Conservation (phyloP, 768 basidiomycete species). For the Tylopilus plumbeoviolaceoides region DNA sequence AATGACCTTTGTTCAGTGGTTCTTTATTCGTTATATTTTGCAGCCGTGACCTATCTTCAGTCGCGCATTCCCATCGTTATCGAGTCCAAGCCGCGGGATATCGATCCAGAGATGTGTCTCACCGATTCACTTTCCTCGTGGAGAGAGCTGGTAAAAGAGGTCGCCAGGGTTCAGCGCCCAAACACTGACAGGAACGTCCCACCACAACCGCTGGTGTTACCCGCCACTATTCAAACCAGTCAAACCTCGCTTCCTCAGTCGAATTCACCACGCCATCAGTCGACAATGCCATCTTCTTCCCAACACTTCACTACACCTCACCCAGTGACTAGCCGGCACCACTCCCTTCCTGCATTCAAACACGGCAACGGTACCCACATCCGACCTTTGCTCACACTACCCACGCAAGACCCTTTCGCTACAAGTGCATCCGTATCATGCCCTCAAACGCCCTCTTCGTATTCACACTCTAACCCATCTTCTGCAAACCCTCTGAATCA, state of each 20-base stretch:
- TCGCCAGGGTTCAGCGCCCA: neutral
- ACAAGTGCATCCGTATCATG: neutral
- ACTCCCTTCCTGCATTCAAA: constrained; percentile 22
- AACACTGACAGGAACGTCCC: neutral
- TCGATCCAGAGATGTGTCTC: constrained; percentile 21
- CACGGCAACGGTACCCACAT: constrained; percentile 2
- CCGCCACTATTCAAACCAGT: constrained; percentile 7
- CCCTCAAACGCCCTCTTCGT: constrained; percentile 9
- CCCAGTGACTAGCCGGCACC: constrained; percentile 12
- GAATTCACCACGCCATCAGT: constrained; percentile 9
- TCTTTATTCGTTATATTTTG: constrained; percentile 42
- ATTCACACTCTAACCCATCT: constrained; percentile 2
- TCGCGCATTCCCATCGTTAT: constrained; percentile 23
- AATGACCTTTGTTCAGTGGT: constrained; percentile 33
- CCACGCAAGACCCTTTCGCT: neutral
- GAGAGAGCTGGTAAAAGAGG: constrained; percentile 5
- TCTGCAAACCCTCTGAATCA: neutral
- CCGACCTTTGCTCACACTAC: neutral
- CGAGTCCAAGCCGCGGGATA: neutral
- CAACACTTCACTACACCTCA: neutral
- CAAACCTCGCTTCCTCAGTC: constrained; percentile 1
- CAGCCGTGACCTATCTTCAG: constrained; percentile 34
- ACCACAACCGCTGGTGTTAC: constrained; percentile 7
- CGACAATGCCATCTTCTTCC: constrained; percentile 3
- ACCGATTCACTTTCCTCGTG: constrained; percentile 2